These are phyloP conservation scores for Hypoxylon sp. DNA, from an alignment of 2,329 filamentous ascomycete genomes.

Conservation along the genomic window DNA sequence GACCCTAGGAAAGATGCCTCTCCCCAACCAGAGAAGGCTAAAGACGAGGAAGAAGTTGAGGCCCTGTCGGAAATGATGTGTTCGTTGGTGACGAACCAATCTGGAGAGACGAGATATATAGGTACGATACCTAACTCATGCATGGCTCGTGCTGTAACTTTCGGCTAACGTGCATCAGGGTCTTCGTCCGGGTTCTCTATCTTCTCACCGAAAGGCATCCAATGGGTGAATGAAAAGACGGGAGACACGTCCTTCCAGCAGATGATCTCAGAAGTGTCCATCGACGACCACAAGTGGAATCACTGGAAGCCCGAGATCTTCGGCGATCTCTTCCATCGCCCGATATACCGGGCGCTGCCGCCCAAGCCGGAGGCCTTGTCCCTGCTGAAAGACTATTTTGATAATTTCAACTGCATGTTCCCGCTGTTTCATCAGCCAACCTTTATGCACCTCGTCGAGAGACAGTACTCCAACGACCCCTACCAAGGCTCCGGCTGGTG, in stretches of 20 bases:
- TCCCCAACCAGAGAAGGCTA: constrained; percentile 52
- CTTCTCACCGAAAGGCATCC: constrained; percentile 96
- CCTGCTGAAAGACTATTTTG: constrained; percentile 91
- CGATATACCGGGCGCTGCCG: constrained; percentile 83
- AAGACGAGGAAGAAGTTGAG: constrained; percentile 76
- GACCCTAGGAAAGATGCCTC: constrained; percentile 52
- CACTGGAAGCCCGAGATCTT: constrained; percentile 99
- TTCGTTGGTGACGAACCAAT: constrained; percentile 92
- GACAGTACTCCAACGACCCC: constrained; percentile 90
- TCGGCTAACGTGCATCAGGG: constrained; percentile 58
- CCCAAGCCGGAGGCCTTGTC: constrained; percentile 87
- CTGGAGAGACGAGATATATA: constrained; percentile 94
- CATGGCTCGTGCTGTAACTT: background rate
- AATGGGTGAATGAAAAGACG: constrained; percentile 98
- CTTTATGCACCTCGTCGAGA: constrained; percentile 96
- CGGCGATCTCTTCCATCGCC: constrained; percentile 85
- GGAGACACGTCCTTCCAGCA: constrained; percentile 94
- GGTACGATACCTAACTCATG: constrained; percentile 59
- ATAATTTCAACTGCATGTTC: constrained; percentile 99
- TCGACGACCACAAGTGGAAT: constrained; percentile 94
- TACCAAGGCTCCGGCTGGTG: constrained; percentile 98
- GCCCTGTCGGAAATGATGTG: constrained; percentile 98
- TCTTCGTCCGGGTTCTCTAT: constrained; percentile 98
- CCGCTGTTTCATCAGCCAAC: constrained; percentile 97
- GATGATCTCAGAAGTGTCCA: constrained; percentile 91